phyloP scores from a whole-genome alignment of 306 rosid genomes.

The Notholithocarpus densiflorus region DNA sequence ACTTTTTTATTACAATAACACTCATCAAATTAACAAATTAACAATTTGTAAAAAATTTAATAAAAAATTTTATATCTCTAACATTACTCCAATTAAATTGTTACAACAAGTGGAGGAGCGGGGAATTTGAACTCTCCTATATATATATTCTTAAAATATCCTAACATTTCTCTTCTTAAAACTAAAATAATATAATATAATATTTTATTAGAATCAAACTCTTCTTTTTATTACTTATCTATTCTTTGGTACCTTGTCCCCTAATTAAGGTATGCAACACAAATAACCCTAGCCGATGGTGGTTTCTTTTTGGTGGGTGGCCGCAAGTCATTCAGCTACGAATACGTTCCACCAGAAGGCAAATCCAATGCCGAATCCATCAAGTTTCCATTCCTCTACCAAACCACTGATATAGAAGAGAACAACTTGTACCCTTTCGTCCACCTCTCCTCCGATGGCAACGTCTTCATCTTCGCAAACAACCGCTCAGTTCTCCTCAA shows the following conservation, averaged over 20 bases:
- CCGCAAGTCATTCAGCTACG: constrained; percentile 56
- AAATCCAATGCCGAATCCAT: not conserved
- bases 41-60: too few species aligned
- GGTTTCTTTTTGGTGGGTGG: constrained; percentile 69
- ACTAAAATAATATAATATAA: too few species aligned
- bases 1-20: too few species aligned
- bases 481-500: constrained; percentile 65
- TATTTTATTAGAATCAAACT: too few species aligned
- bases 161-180: too few species aligned
- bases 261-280: constrained; percentile 63
- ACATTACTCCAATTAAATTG: too few species aligned
- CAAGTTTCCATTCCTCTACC: constrained; percentile 52
- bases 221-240: too few species aligned
- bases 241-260: not conserved
- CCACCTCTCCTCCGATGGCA: constrained; percentile 60
- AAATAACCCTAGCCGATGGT: constrained; percentile 49
- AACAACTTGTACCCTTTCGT: constrained; percentile 91
- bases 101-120: too few species aligned
- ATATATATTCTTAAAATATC: too few species aligned
- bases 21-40: too few species aligned
- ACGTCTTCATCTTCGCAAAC: constrained; percentile 72
- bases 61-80: too few species aligned
- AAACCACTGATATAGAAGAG: constrained; percentile 78
- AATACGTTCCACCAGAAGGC: constrained; percentile 60
- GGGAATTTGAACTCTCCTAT: too few species aligned